Percentiles rank a stretch among this genome's conserved stretches.
Evolutionary conservation across 2,329 filamentous ascomycete genomes (phyloP).

Genomic region (Ophiocordyceps unilateralis): DNA sequence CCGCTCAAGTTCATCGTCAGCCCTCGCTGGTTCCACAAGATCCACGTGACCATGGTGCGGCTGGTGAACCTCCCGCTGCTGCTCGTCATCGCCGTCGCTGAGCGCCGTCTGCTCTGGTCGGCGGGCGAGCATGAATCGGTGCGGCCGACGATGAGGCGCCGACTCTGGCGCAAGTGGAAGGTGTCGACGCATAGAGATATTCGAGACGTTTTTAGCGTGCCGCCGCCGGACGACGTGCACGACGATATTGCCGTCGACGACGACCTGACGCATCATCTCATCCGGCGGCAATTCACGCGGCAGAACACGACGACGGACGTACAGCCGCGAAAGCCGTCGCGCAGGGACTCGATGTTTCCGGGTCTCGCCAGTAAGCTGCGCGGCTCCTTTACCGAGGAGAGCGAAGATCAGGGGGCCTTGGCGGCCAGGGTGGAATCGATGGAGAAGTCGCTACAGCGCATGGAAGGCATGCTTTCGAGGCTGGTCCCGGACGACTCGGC

Average conservation of each 20-base stretch:
- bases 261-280: constrained; percentile 38
- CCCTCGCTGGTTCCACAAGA: constrained; percentile 81
- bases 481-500: constrained; percentile 14
- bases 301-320: constrained; percentile 18
- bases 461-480: constrained; percentile 28
- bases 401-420: constrained; percentile 25
- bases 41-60: constrained; percentile 63
- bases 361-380: constrained; percentile 30
- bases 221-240: constrained; percentile 44
- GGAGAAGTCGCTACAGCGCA: constrained; percentile 29
- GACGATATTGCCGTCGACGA: constrained; percentile 42
- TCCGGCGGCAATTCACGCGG: constrained; percentile 36
- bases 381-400: constrained; percentile 26
- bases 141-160: constrained; percentile 14
- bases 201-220: constrained; percentile 53
- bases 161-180: constrained; percentile 50
- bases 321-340: constrained; percentile 17
- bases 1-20: constrained; percentile 63
- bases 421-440: constrained; percentile 27
- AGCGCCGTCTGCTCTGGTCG: constrained; percentile 52
- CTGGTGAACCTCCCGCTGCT: constrained; percentile 60
- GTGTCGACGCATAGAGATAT: constrained; percentile 58
- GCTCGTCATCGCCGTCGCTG: constrained; percentile 50
- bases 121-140: constrained; percentile 6
- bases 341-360: constrained; percentile 41